Percentiles rank a stretch among this genome's conserved stretches.
Conservation (phyloP, 345 rosid species). For the Punica granatum region DNA sequence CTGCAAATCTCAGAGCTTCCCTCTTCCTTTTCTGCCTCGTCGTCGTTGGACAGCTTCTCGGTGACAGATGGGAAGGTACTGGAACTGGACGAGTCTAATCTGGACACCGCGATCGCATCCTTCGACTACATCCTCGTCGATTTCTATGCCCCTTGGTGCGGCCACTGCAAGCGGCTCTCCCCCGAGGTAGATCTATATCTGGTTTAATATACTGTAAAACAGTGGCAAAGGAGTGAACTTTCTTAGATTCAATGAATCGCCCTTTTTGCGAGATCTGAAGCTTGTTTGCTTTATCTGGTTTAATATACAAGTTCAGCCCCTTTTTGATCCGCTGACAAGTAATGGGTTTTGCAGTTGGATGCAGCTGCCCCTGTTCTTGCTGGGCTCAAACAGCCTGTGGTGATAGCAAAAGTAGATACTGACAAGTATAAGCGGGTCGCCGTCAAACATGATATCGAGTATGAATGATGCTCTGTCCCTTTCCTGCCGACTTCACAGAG, state of each 20-base stretch:
- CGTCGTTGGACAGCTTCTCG: conserved; percentile 16
- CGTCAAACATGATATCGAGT: conserved; percentile 74
- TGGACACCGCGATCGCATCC: conserved; percentile 64
- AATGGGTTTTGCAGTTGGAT: conserved; percentile 53
- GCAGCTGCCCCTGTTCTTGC: conserved; percentile 83
- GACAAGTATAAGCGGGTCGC: conserved; percentile 65
- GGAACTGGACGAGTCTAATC: conserved; percentile 79
- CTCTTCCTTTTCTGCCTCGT: conserved; percentile 2
- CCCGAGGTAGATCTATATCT: conserved; percentile 50
- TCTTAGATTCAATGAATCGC: background rate
- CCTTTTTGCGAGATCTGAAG: background rate
- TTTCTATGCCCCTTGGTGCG: conserved; percentile 98
- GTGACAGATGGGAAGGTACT: conserved; percentile 61
- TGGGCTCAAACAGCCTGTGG: conserved; percentile 59
- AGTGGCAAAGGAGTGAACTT: background rate
- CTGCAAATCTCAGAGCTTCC: conserved; percentile 2
- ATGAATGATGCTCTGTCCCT: conserved; percentile 29
- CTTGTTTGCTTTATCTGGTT: background rate
- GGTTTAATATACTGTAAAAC: background rate
- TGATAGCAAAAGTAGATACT: conserved; percentile 79
- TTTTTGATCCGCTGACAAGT: background rate
- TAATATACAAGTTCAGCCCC: background rate
- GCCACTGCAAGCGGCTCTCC: conserved; percentile 89
- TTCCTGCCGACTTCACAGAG: too few species aligned
- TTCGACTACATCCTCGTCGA: conserved; percentile 73